Percentiles rank a stretch among this genome's conserved stretches.
Conservation (phyloP, 208 protist species). For the Crithidia sp. region DNA sequence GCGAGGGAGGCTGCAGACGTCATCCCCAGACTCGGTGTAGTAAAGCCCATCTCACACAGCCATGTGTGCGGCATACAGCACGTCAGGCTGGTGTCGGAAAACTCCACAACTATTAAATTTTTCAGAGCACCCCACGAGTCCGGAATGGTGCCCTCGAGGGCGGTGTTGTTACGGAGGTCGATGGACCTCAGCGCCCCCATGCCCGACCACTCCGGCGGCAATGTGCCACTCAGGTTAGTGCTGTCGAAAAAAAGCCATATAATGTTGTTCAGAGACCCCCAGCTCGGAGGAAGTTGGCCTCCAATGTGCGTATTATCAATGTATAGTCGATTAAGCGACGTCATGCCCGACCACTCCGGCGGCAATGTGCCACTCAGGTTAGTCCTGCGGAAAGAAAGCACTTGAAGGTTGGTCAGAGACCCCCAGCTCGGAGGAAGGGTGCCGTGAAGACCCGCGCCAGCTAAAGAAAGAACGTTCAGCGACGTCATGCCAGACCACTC, state of each 20-base stretch:
- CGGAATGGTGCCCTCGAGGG: not conserved
- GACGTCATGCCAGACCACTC: constrained; percentile 18
- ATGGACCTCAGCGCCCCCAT: not conserved
- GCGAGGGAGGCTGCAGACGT: not conserved
- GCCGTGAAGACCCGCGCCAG: too few relatives aligned
- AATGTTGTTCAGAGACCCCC: too few relatives aligned
- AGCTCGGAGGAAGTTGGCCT: too few relatives aligned
- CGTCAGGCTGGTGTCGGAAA: not conserved
- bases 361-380: constrained; percentile 8
- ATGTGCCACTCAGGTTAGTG: not conserved
- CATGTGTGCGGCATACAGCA: constrained; percentile 7
- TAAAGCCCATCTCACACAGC: not conserved
- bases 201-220: constrained; percentile 15
- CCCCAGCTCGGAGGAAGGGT: too few relatives aligned
- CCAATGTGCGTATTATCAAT: too few relatives aligned
- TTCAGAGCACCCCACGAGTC: not conserved
- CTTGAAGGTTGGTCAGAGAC: too few relatives aligned
- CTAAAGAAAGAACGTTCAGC: too few relatives aligned
- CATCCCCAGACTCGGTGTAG: not conserved
- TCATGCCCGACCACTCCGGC: constrained; percentile 14
- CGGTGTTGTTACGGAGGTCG: not conserved
- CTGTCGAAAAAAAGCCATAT: too few relatives aligned
- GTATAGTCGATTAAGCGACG: too few relatives aligned
- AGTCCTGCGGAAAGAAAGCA: too few relatives aligned
- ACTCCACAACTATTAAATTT: not conserved